phyloP scores from a whole-genome alignment of 2,329 filamentous ascomycete species.

The Diplodia mutila region DNA sequence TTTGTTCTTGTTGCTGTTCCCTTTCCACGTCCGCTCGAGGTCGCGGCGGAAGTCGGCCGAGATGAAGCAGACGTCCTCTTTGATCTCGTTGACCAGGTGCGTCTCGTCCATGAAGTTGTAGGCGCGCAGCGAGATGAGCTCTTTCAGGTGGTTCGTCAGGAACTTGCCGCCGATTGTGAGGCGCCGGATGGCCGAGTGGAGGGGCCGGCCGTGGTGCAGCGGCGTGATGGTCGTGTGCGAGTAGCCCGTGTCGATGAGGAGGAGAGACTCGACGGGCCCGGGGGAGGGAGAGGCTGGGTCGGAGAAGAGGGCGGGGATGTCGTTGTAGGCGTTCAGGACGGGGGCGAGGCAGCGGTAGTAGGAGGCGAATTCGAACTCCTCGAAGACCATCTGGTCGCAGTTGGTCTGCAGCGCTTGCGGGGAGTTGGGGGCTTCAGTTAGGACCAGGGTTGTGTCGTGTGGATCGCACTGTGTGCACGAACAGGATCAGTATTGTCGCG shows the following conservation, averaged over 20 bases:
- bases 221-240: constrained; percentile 92
- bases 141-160: constrained; percentile 89
- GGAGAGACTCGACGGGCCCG: constrained; percentile 72
- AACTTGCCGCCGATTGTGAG: constrained; percentile 92
- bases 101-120: constrained; percentile 96
- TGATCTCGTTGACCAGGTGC: constrained; percentile 93
- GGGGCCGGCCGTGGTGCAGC: constrained; percentile 75
- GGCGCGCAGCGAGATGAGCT: constrained; percentile 84
- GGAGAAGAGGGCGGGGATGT: constrained; percentile 70
- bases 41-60: constrained; percentile 75
- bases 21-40: constrained; percentile 84
- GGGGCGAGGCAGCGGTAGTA: constrained; percentile 78
- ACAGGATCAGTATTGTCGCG: constrained; percentile 24
- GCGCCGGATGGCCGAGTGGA: constrained; percentile 80
- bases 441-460: constrained; percentile 76
- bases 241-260: constrained; percentile 90
- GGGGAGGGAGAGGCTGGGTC: constrained; percentile 54
- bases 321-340: constrained; percentile 79
- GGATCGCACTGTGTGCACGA: constrained; percentile 65
- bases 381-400: constrained; percentile 95
- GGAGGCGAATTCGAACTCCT: constrained; percentile 90
- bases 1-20: constrained; percentile 56
- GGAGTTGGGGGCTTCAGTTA: constrained; percentile 85
- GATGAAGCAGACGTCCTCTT: constrained; percentile 86
- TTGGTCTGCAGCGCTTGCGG: constrained; percentile 81